These are phyloP conservation scores for Russula virescens DNA, from an alignment of 768 basidiomycete species.

Conservation along the genomic window DNA sequence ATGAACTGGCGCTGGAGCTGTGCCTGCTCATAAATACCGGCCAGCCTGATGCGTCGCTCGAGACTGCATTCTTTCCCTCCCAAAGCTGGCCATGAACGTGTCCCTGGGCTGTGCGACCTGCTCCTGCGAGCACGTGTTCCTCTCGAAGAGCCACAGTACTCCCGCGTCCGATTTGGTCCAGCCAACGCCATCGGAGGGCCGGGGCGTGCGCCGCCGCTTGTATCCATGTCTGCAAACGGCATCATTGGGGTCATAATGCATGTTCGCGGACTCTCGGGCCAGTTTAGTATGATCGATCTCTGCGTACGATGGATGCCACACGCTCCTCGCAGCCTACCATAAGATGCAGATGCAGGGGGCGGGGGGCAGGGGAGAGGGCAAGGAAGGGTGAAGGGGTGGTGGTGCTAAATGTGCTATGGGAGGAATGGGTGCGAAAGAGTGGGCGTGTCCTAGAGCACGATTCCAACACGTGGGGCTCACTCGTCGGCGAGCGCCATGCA, in stretches of 20 bases:
- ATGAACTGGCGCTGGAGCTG: too few relatives aligned
- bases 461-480: constrained; percentile 14
- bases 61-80: constrained; percentile 12
- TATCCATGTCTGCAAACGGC: constrained; percentile 1
- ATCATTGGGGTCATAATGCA: constrained; percentile 17
- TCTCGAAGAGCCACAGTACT: not conserved
- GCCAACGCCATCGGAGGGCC: not conserved
- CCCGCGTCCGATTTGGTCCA: too few relatives aligned
- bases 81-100: not conserved
- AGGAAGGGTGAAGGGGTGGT: too few relatives aligned
- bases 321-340: not conserved
- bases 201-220: not conserved
- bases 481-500: constrained; percentile 14
- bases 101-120: constrained; percentile 8
- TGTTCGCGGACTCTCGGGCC: not conserved
- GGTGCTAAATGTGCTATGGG: not conserved
- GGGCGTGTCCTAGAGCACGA: constrained; percentile 11
- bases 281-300: constrained; percentile 6
- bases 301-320: constrained; percentile 8
- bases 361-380: too few relatives aligned
- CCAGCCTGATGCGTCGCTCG: not conserved
- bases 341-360: not conserved
- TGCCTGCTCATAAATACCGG: not conserved
- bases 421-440: not conserved
- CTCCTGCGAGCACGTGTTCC: constrained; percentile 10